Base-by-base conservation (phyloP, 164 flowering plant species). In the Tetrastigma voinierianum region DNA sequence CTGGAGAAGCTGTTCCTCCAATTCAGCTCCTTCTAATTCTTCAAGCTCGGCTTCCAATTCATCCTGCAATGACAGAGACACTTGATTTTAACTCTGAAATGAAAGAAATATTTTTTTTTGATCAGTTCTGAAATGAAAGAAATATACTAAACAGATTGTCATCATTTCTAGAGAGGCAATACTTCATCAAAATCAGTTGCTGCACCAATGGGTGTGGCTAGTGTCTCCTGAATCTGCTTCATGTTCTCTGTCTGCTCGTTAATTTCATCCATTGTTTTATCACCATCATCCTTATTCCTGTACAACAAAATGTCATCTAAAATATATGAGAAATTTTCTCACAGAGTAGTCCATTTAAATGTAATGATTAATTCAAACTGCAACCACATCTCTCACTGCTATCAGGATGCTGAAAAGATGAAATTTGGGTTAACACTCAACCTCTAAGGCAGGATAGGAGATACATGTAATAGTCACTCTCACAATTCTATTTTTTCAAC, bases 251-350 rank as follows among this genome's bases (percentile, higher is more conserved):
- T 83, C 68, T 83, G 86, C 67, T 83, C 84, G 67, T 83, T 80
- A 51, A 83, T 83, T 62, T 83, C 86, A 52, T 83, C 86, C 86
- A 83, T 80, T 51, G 84, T 83, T 72, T 83, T 83, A 73, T 83
- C 86, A 48, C 81, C 86, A 62, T 83, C 82, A 71, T 83, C 84
- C 64, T 81, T 83, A 48, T 81, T 77, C 54, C 83, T 83, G 82
- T 18, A 55, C n/a, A 25, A 69, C 17, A 17, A 69, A 46, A 67
- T 51, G 52, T 4, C 58, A 62, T 21, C 46, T 45, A 25, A 45
- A 56, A 9, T 46, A 55, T 14, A 9, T 14, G 46, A 63, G 46
- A 10, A 21, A 32, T 32, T 32, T 32, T 32, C 40, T 32, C 3
- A 32, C 40, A 32, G 3, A 32, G 40, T 32, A 32, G 40, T 32